Base-by-base conservation (phyloP, 805 yeast species). In the Sugiyamaella qingdaonensis region DNA sequence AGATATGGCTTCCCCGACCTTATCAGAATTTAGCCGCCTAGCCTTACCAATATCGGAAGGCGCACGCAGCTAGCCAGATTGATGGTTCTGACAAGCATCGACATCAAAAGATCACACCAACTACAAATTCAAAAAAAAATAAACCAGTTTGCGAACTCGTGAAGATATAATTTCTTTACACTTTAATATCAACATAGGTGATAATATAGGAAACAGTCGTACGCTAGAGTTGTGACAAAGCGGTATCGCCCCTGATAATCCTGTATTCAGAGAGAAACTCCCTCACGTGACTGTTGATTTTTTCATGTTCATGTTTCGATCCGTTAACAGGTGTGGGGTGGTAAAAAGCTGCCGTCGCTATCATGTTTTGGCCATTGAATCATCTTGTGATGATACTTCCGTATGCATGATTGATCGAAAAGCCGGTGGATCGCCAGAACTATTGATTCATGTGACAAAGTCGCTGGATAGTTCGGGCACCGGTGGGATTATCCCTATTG, bases 351-450 rank as follows among this genome's bases (percentile, higher is more conserved):
- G 39, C 9, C 43, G 34, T 18, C 29, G 36, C 37, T 63, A 63
- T 52, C 59, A 55, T 46, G 94, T 91, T 0, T 71, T 94, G 19
- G 94, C 97, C 0, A 81, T 94, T 11, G 99, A 94, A 65, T 81
- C 95, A 0, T 88, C 97, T 0, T 94, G 99, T 65, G 99, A 94
- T 68, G 99, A 94, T 68, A 80, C 97, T 0, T 90, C 97, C 60
- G 92, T 90, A 1, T 87, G 96, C 0, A 70, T 92, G 7, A 65
- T 91, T 2, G 84, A 84, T 37, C 73, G 90, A 49, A 55, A 48
- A 7, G 43, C 45, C 7, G 59, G 65, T 1, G 59, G 66, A 24
- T 71, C 78, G 2, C 82, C 87, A 0, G 68, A 58, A 0, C 68
- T 85, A 1, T 50, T 88, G 2, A 81, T 76, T 21, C 89, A 91